Conservation (phyloP, 306 rosid species). For the Mimosa pudica region DNA sequence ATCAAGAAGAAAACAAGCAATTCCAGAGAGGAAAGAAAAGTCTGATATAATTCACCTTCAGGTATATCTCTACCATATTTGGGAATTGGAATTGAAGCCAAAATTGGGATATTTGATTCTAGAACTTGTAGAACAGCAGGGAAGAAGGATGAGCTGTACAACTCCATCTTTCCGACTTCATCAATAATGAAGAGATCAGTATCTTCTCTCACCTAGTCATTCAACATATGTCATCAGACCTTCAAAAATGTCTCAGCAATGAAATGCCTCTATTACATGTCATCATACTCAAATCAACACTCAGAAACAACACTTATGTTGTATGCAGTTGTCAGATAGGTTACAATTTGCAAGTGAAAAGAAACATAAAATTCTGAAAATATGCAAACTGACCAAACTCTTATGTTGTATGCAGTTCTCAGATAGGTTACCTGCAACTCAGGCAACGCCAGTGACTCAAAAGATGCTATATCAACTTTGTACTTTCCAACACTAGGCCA, state of each 20-base stretch:
- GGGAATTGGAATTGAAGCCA: slow-evolving; percentile 85
- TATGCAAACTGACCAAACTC: slow-evolving; percentile 48
- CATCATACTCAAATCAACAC: slow-evolving; percentile 15
- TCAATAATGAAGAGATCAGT: slow-evolving; percentile 78
- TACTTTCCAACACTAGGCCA: slow-evolving; percentile 91
- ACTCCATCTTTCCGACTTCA: slow-evolving; percentile 93
- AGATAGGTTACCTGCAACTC: slow-evolving; percentile 62
- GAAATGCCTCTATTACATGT: slow-evolving; percentile 17
- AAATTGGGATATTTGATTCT: slow-evolving; percentile 71
- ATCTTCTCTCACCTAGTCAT: slow-evolving; percentile 65
- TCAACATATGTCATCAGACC: slow-evolving; percentile 22
- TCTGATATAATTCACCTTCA: slow-evolving; percentile 47
- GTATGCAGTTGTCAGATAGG: background rate
- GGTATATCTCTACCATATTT: slow-evolving; percentile 79
- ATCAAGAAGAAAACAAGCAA: slow-evolving; percentile 21
- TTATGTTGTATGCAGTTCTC: background rate
- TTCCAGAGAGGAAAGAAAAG: slow-evolving; percentile 1
- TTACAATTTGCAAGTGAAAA: background rate
- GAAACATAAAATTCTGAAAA: no score
- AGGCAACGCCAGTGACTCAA: slow-evolving; percentile 78
- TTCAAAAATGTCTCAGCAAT: background rate
- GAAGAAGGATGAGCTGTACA: slow-evolving; percentile 80
- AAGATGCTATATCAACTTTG: slow-evolving; percentile 72
- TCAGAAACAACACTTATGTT: background rate
- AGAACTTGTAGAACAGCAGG: slow-evolving; percentile 72